A percentile compares a stretch with the other conserved stretches of the same genome.
Conservation (phyloP, 257 asterid species). For the Lycium ferocissimum region DNA sequence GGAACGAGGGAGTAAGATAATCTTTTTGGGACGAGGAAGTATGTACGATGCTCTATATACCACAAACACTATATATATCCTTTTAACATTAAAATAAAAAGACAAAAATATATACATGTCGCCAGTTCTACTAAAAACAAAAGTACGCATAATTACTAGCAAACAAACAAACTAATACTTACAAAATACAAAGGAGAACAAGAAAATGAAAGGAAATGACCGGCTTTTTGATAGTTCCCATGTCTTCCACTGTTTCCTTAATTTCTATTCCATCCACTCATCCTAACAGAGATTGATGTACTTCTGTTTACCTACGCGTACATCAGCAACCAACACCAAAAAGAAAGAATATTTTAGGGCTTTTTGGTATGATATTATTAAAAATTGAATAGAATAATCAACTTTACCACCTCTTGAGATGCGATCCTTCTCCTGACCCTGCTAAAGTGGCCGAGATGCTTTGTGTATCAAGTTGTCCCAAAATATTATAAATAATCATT, state of each 20-base stretch:
- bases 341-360: neutral
- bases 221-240: constrained; percentile 41
- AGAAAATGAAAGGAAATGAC: neutral
- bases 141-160: neutral
- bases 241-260: constrained; percentile 27
- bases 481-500: too few species aligned
- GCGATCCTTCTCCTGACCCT: too few species aligned
- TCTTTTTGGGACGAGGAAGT: too few species aligned
- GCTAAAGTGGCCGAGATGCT: too few species aligned
- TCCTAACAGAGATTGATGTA: constrained; percentile 2
- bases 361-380: neutral
- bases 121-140: neutral
- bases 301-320: neutral
- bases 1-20: too few species aligned
- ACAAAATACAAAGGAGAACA: constrained; percentile 11
- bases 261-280: constrained; percentile 30
- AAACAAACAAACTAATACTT: constrained; percentile 20
- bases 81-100: too few species aligned
- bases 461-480: too few species aligned
- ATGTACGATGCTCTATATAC: too few species aligned
- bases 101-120: neutral
- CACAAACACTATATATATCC: too few species aligned
- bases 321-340: neutral
- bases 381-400: too few species aligned
- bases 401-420: too few species aligned